Base-by-base conservation (phyloP, 306 rosid species). In the Fragaria vesca region DNA sequence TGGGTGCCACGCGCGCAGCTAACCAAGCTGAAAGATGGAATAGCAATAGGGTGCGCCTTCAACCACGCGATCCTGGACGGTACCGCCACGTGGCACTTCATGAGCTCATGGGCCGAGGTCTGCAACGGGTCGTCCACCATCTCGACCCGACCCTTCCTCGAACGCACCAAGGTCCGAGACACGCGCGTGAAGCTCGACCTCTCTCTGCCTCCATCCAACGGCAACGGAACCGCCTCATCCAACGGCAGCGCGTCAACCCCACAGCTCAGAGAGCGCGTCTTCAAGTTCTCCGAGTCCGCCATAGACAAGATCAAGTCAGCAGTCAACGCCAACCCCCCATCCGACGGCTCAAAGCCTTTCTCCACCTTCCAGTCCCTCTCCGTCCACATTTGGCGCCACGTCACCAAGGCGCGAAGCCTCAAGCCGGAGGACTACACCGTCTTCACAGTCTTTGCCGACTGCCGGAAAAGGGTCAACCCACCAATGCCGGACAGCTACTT, bases 1-100 rank as follows among this genome's bases (percentile, higher is more conserved):
- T 45, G 63, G 3, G 52, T 10, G 9, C 45, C 24, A 2, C 17
- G 55, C 24, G 2, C 17, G 51, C 91, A 95, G 99, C 75, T 93
- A 46, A 95, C 99, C 28, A 93, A 91, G 85, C 87, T 95, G 63
- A 89, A 85, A 76, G 97, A 93, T 73, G 99, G 99, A 77, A 80
- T 93, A 2, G 99, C 96, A 12, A 81, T 93, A 78, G 99, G 99
- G 66, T 84, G 88, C 61, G 97, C 99, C 21, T 91, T 95, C 86
- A 95, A 95, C 86, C 99, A 95, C 48, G 97, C 96, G 0, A 81
- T 95, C 32, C 86, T 95, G 0, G 99, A 95, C 12, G 99, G 99
- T 0, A 88, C 96, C 0, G 82, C 97, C 89, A 92, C 97, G 71
- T 95, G 99, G 99, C 96, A 93, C 55, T 95, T 95, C 86, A 88